A percentile compares a stretch with the other conserved stretches of the same genome.
Evolutionary conservation across 352 stramenopile genomes (phyloP).

Genomic region (Globisporangium barbulae): DNA sequence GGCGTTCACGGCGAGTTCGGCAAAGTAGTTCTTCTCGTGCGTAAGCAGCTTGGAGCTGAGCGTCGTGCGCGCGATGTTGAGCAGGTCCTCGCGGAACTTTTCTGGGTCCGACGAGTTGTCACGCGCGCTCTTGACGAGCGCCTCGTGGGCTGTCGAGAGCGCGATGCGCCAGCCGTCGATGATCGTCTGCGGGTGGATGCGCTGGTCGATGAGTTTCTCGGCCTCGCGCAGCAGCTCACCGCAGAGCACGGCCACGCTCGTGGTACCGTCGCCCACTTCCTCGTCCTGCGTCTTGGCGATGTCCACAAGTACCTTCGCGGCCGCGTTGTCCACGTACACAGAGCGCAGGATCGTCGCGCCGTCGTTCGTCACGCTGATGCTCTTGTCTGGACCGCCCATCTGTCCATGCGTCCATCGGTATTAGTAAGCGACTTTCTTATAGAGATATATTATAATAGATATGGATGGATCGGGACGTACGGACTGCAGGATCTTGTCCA

Average conservation of each 20-base stretch:
- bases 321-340: constrained; percentile 98
- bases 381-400: constrained; percentile 82
- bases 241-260: constrained; percentile 95
- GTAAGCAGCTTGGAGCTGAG: constrained; percentile 98
- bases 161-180: constrained; percentile 97
- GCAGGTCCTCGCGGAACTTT: constrained; percentile 94
- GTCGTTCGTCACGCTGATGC: constrained; percentile 98
- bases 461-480: constrained; percentile 30
- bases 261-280: constrained; percentile 99
- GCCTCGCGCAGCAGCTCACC: constrained; percentile 97
- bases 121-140: constrained; percentile 82
- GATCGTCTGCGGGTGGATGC: constrained; percentile 98
- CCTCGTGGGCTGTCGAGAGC: constrained; percentile 84
- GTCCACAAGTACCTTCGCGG: constrained; percentile 98
- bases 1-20: constrained; percentile 93
- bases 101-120: constrained; percentile 78
- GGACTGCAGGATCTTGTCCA: constrained; percentile 99
- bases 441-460: not conserved
- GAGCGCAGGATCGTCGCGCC: constrained; percentile 98
- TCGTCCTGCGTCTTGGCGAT: constrained; percentile 99
- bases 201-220: constrained; percentile 94
- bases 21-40: constrained; percentile 98
- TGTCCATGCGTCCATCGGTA: constrained; percentile 8
- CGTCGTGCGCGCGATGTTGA: constrained; percentile 98
- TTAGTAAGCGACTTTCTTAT: not conserved